phyloP scores from a whole-genome alignment of 179 eudicot genomes.

The Vitellaria paradoxa region DNA sequence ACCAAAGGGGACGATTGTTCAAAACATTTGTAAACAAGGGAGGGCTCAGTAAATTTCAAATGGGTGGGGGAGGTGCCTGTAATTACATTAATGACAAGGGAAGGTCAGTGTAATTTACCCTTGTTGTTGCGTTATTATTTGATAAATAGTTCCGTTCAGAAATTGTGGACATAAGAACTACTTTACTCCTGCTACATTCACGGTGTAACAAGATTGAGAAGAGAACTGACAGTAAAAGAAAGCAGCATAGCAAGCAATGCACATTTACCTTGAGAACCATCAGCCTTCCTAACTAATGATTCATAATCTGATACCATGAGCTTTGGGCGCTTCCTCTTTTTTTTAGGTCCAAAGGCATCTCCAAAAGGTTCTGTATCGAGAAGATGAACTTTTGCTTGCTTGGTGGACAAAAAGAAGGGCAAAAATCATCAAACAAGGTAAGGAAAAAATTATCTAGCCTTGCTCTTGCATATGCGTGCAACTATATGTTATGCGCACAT shows the following conservation, averaged over 20 bases:
- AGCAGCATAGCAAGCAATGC: background rate
- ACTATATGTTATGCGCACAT: too few species aligned
- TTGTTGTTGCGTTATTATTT: too few species aligned
- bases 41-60: too few species aligned
- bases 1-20: too few species aligned
- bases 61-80: too few species aligned
- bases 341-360: conserved; percentile 86
- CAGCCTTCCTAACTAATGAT: conserved; percentile 73
- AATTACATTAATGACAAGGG: too few species aligned
- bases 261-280: conserved; percentile 63
- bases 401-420: conserved; percentile 13
- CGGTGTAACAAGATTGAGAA: background rate
- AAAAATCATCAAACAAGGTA: background rate
- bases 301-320: conserved; percentile 68
- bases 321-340: conserved; percentile 83
- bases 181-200: background rate
- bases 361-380: conserved; percentile 87
- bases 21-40: too few species aligned
- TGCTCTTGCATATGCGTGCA: background rate
- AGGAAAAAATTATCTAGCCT: background rate
- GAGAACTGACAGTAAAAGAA: background rate
- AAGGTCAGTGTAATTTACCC: too few species aligned
- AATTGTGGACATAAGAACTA: too few species aligned
- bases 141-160: too few species aligned
- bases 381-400: conserved; percentile 93